Evolutionary conservation across 1,139 yeast species (phyloP).

Genomic region (Wickerhamiella pararugosa): DNA sequence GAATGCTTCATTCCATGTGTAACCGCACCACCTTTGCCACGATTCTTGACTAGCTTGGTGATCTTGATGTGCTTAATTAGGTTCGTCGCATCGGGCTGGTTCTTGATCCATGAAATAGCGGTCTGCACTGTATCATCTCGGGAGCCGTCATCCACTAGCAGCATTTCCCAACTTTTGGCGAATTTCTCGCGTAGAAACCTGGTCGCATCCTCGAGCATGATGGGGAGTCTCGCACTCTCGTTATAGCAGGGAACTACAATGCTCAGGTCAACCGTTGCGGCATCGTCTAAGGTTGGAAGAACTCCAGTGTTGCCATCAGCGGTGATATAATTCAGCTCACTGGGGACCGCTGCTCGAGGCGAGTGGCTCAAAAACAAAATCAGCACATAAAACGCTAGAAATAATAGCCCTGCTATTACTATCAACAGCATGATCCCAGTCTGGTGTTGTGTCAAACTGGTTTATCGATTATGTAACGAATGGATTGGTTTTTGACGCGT

Average conservation of each 20-base stretch:
- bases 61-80: conserved; percentile 41
- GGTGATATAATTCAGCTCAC: conserved; percentile 34
- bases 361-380: conserved; percentile 42
- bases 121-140: conserved; percentile 61
- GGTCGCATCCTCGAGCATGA: conserved; percentile 68
- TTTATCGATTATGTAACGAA: too few species aligned
- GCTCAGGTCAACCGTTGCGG: conserved; percentile 34
- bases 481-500: too few species aligned
- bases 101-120: conserved; percentile 54
- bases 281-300: conserved; percentile 18
- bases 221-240: conserved; percentile 56
- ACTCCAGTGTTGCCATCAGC: conserved; percentile 16
- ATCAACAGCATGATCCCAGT: too few species aligned
- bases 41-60: conserved; percentile 48
- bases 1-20: conserved; percentile 76
- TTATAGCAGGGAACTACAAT: conserved; percentile 87
- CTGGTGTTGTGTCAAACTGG: too few species aligned
- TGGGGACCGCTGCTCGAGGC: conserved; percentile 41
- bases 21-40: conserved; percentile 98
- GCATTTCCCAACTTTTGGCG: conserved; percentile 43
- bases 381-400: conserved; percentile 23
- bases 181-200: conserved; percentile 33
- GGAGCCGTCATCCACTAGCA: conserved; percentile 88
- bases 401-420: not conserved
- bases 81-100: conserved; percentile 13